These are phyloP conservation scores for Plasmopara viticola DNA, from an alignment of 352 stramenopile species.

Conservation along the genomic window DNA sequence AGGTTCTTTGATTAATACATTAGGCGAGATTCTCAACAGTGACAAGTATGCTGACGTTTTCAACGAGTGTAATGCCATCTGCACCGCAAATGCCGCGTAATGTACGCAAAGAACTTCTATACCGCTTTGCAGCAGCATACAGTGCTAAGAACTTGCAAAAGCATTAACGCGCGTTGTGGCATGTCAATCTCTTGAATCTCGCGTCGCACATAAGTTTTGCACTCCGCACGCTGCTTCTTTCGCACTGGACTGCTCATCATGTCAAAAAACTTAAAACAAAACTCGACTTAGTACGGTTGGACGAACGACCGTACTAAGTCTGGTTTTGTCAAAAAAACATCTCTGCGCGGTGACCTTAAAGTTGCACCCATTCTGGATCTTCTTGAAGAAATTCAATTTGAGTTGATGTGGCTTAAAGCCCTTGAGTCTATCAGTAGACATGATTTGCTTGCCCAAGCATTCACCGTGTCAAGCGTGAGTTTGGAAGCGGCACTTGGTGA, in stretches of 20 bases:
- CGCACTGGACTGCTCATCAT: constrained; percentile 29
- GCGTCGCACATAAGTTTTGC: constrained; percentile 31
- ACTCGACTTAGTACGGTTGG: constrained; percentile 33
- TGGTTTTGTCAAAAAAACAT: too few relatives aligned
- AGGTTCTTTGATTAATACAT: background rate
- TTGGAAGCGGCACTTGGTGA: constrained; percentile 16
- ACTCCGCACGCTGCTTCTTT: constrained; percentile 31
- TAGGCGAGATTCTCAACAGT: constrained; percentile 38
- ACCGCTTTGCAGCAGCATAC: constrained; percentile 36
- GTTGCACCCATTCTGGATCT: constrained; percentile 48
- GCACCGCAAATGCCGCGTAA: constrained; percentile 80
- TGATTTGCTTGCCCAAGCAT: constrained; percentile 24
- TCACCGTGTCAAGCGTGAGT: constrained; percentile 28
- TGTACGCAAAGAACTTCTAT: constrained; percentile 66
- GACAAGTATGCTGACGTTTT: constrained; percentile 74
- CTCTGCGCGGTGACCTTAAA: constrained; percentile 21
- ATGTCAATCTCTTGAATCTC: constrained; percentile 2
- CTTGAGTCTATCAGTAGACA: constrained; percentile 16
- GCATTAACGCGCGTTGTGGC: constrained; percentile 29
- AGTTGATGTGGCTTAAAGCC: constrained; percentile 54
- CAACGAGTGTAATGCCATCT: constrained; percentile 87
- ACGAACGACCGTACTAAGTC: constrained; percentile 13
- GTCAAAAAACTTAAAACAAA: constrained; percentile 33
- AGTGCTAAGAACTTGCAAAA: constrained; percentile 52
- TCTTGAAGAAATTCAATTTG: constrained; percentile 46